Evolutionary conservation across 164 flowering plant species (phyloP).

Genomic region (Berberis vulgaris): DNA sequence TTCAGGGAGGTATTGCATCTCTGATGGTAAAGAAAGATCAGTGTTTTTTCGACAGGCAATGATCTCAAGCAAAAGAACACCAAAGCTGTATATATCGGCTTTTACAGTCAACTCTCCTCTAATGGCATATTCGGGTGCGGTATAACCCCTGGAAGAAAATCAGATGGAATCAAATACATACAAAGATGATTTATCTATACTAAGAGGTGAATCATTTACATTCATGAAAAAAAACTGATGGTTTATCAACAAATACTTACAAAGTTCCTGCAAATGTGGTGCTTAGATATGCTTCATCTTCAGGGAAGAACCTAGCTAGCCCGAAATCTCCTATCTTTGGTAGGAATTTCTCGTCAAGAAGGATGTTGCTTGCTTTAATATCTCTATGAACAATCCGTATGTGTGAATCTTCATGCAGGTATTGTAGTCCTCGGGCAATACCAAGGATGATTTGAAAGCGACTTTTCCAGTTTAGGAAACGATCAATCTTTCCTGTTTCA

Average conservation of each 20-base stretch:
- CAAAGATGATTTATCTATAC: not conserved
- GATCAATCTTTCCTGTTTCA: conserved; percentile 31
- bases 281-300: conserved; percentile 61
- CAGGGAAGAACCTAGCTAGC: conserved; percentile 61
- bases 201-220: not conserved
- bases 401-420: conserved; percentile 63
- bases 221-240: not conserved
- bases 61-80: conserved; percentile 62
- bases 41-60: conserved; percentile 56
- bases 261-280: conserved; percentile 70
- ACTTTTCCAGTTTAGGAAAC: conserved; percentile 37
- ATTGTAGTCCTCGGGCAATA: conserved; percentile 57
- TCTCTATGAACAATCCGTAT: conserved; percentile 57
- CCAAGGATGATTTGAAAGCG: conserved; percentile 50
- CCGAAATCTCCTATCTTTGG: conserved; percentile 69
- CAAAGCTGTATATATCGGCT: conserved; percentile 68
- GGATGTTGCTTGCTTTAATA: conserved; percentile 72
- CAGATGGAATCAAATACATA: not conserved
- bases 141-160: conserved; percentile 41
- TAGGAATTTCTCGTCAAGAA: conserved; percentile 52
- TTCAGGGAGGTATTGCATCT: conserved; percentile 74
- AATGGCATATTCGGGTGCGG: conserved; percentile 66
- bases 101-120: conserved; percentile 64
- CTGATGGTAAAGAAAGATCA: conserved; percentile 41
- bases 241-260: conserved; percentile 22